Conservation (phyloP, 805 yeast species). For the Metschnikowia reukaufii region DNA sequence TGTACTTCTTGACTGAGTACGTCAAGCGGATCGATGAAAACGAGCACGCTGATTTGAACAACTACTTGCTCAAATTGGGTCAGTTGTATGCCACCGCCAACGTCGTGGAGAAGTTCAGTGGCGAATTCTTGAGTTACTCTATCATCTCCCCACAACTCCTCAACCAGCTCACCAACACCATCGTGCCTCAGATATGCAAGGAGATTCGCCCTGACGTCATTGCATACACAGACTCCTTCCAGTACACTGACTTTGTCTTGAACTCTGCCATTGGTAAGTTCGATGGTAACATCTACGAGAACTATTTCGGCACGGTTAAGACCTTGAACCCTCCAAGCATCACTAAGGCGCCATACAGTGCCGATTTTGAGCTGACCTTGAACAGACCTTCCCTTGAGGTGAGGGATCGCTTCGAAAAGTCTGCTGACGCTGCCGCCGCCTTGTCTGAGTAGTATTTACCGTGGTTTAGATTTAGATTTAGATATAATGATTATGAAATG, state of each 20-base stretch:
- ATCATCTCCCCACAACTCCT: constrained; percentile 17
- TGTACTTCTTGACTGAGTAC: constrained; percentile 20
- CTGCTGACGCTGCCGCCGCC: constrained; percentile 14
- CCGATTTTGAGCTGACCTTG: constrained; percentile 21
- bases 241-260: constrained; percentile 19
- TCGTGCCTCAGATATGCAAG: constrained; percentile 18
- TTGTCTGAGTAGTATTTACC: constrained; percentile 15
- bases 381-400: constrained; percentile 16
- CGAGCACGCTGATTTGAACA: constrained; percentile 15
- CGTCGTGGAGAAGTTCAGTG: constrained; percentile 22
- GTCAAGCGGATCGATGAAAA: constrained; percentile 12
- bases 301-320: constrained; percentile 22
- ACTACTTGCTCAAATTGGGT: constrained; percentile 18
- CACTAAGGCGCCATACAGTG: constrained; percentile 23
- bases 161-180: constrained; percentile 19
- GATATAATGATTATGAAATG: neutral
- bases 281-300: constrained; percentile 24
- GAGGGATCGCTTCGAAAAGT: constrained; percentile 18
- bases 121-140: constrained; percentile 20
- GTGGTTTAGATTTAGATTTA: neutral
- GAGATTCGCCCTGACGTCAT: constrained; percentile 21
- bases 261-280: constrained; percentile 21
- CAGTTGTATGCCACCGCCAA: constrained; percentile 22
- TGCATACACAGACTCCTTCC: constrained; percentile 23
- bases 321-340: constrained; percentile 19